Percentiles rank a stretch among this genome's conserved stretches.
phyloP scores from a whole-genome alignment of 148 eudicot genomes.

The Beta vulgaris region DNA sequence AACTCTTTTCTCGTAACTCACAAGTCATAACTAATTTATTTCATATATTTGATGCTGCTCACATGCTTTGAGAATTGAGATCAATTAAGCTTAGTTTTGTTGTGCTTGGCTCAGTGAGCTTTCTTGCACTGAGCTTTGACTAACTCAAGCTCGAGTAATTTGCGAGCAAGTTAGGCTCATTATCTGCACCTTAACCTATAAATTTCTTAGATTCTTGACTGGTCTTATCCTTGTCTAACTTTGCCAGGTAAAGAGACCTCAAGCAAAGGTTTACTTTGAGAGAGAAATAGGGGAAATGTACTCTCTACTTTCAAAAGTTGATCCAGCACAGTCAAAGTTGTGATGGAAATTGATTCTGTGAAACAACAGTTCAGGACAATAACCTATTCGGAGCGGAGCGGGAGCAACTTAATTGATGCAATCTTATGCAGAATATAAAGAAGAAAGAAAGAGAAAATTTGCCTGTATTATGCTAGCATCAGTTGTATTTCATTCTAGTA shows the following conservation, averaged over 20 bases:
- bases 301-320: conserved; percentile 39
- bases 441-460: neutral
- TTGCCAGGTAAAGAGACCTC: conserved; percentile 73
- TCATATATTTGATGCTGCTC: neutral
- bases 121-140: neutral
- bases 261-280: conserved; percentile 72
- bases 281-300: conserved; percentile 70
- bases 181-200: neutral
- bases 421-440: neutral
- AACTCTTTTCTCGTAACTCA: no score
- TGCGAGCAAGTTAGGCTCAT: neutral
- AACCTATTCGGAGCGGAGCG: no score
- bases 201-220: neutral
- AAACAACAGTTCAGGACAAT: neutral
- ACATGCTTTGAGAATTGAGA: neutral
- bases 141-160: neutral
- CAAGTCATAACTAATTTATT: no score
- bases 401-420: neutral
- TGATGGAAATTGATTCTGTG: conserved; percentile 16
- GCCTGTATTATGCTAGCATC: neutral
- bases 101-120: neutral
- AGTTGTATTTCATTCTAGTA: neutral
- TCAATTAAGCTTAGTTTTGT: neutral
- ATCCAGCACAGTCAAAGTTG: conserved; percentile 35
- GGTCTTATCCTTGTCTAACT: conserved; percentile 1